phyloP scores from a whole-genome alignment of 768 basidiomycete species.

The Cystobasidium ongulense region DNA sequence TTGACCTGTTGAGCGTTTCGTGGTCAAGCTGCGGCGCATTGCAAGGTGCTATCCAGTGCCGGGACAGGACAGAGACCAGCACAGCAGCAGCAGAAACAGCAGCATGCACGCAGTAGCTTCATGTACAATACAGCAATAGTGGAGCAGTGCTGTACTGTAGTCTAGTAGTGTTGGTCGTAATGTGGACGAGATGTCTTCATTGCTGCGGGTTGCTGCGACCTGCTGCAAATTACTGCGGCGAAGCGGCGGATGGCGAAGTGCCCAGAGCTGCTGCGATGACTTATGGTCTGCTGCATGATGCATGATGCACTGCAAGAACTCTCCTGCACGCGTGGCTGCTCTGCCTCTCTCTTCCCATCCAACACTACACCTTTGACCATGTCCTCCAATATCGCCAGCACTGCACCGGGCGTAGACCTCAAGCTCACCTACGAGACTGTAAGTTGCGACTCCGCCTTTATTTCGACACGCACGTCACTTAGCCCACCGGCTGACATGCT shows the following conservation, averaged over 20 bases:
- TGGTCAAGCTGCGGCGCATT: no score
- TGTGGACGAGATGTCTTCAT: no score
- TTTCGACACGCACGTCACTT: neutral
- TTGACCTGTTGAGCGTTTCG: no score
- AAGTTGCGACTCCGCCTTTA: neutral
- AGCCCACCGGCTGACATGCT: neutral
- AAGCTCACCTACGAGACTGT: conserved; percentile 12
- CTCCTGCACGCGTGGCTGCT: no score
- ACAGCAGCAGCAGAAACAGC: no score
- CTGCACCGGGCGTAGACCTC: neutral
- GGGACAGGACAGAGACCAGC: no score
- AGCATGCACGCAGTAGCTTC: no score
- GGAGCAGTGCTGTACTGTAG: no score
- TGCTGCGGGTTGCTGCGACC: neutral
- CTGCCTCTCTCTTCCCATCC: neutral
- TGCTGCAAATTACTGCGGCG: neutral
- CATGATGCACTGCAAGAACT: neutral
- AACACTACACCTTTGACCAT: neutral
- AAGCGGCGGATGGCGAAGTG: neutral
- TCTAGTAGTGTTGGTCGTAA: no score
- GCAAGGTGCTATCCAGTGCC: no score
- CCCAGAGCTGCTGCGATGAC: neutral
- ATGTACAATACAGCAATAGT: no score
- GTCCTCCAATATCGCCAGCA: neutral
- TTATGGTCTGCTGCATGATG: neutral